A percentile compares a stretch with the other conserved stretches of the same genome.
Evolutionary conservation across 495 filamentous ascomycete genomes (phyloP).

Genomic region (Xylaria telfairii): DNA sequence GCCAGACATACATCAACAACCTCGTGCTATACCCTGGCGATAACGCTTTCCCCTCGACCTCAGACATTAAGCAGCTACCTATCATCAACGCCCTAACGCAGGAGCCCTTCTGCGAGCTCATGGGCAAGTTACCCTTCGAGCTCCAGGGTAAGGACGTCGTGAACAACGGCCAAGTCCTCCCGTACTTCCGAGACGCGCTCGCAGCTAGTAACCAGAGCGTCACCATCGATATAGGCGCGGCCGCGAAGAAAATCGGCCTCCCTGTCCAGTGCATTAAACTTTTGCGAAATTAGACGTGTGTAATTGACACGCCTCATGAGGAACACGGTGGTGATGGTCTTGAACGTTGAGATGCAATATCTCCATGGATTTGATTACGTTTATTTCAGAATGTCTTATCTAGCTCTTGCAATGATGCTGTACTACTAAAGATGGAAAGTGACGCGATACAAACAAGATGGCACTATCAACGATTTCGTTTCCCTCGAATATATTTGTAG

Average conservation of each 20-base stretch:
- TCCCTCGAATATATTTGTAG: background rate
- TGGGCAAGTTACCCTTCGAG: slow-evolving; percentile 64
- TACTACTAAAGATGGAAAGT: background rate
- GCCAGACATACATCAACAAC: slow-evolving; percentile 61
- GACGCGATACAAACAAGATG: background rate
- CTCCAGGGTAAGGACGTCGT: slow-evolving; percentile 63
- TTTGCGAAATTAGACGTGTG: background rate
- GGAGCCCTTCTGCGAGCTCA: slow-evolving; percentile 50
- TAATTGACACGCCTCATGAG: background rate
- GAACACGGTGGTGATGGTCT: background rate
- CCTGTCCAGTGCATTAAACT: background rate
- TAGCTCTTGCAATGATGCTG: background rate
- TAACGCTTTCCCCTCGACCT: slow-evolving; percentile 62
- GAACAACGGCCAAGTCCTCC: slow-evolving; percentile 63
- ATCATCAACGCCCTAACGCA: slow-evolving; percentile 52
- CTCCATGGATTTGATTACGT: background rate
- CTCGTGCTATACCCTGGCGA: slow-evolving; percentile 64
- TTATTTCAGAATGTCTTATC: background rate
- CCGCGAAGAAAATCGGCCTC: slow-evolving; percentile 15
- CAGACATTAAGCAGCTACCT: slow-evolving; percentile 56
- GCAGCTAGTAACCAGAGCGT: slow-evolving; percentile 44
- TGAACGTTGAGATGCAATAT: background rate
- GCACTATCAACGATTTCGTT: background rate
- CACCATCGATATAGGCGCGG: slow-evolving; percentile 43
- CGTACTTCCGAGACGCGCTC: slow-evolving; percentile 64